Percentiles rank a stretch among this genome's conserved stretches.
Conservation (phyloP, 2,329 filamentous ascomycete species). For the Epichloe bromicola region DNA sequence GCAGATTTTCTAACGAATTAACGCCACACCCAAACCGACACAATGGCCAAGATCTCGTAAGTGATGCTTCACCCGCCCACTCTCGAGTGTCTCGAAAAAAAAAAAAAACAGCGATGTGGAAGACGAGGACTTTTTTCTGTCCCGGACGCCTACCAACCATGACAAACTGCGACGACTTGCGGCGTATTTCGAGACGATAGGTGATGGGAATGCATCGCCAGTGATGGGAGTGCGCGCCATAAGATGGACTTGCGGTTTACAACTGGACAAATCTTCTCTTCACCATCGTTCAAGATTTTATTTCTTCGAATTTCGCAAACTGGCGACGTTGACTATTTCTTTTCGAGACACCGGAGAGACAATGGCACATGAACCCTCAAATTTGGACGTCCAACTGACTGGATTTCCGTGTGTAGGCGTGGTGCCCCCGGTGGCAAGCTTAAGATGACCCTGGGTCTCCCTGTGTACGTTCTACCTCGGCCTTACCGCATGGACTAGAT, state of each 20-base stretch:
- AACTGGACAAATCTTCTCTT: not conserved
- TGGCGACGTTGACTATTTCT: slow-evolving; percentile 1
- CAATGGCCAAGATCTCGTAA: slow-evolving; percentile 54
- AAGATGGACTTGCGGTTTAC: not conserved
- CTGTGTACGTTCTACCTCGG: slow-evolving; percentile 59
- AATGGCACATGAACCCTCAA: not conserved
- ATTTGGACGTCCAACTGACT: not conserved
- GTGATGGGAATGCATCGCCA: not conserved
- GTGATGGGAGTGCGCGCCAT: not conserved
- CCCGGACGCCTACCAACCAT: not conserved
- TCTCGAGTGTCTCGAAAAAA: slow-evolving; percentile 4
- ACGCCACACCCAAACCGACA: slow-evolving; percentile 33
- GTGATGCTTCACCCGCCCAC: slow-evolving; percentile 20
- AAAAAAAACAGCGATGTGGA: slow-evolving; percentile 7
- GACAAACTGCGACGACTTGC: not conserved
- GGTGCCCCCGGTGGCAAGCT: slow-evolving; percentile 99
- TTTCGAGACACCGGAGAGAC: not conserved
- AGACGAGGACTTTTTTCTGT: slow-evolving; percentile 8
- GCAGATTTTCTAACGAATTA: slow-evolving; percentile 25
- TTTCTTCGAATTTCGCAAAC: not conserved
- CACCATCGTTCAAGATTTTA: not conserved
- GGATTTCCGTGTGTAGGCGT: slow-evolving; percentile 35
- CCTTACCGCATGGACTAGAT: slow-evolving; percentile 3
- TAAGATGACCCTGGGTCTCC: slow-evolving; percentile 99
- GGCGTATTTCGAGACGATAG: slow-evolving; percentile 4